Evolutionary conservation across 2,329 filamentous ascomycete genomes (phyloP).

Genomic region (Cytospora mali): DNA sequence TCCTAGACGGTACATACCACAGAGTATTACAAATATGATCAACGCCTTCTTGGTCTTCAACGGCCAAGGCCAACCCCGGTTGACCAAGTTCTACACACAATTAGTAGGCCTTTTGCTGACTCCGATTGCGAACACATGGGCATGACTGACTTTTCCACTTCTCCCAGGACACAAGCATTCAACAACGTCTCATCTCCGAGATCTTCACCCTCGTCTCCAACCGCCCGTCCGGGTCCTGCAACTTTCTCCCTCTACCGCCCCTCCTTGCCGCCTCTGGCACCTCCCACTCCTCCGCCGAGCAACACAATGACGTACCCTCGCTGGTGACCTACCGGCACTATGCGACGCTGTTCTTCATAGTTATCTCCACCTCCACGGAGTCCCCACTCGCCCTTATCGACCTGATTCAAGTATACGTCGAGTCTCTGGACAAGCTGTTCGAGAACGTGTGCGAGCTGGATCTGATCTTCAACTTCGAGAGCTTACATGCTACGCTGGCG

Average conservation of each 20-base stretch:
- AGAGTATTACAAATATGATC: conserved; percentile 67
- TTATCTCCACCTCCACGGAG: conserved; percentile 95
- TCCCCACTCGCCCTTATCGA: conserved; percentile 94
- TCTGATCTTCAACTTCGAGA: conserved; percentile 99
- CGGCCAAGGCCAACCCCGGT: conserved; percentile 91
- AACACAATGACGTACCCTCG: conserved; percentile 83
- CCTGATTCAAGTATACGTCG: conserved; percentile 97
- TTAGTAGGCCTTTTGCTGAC: conserved; percentile 59
- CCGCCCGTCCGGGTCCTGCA: conserved; percentile 88
- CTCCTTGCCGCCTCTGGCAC: conserved; percentile 66
- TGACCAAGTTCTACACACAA: conserved; percentile 99
- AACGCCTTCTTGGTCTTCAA: conserved; percentile 99
- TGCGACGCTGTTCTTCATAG: conserved; percentile 96
- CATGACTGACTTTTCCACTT: not conserved
- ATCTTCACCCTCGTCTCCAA: conserved; percentile 96
- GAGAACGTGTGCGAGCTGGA: conserved; percentile 99
- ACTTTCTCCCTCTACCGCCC: conserved; percentile 84
- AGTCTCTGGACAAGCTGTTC: conserved; percentile 90
- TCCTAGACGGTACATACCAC: not conserved
- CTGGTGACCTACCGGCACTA: conserved; percentile 98
- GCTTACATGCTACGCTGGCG: conserved; percentile 82
- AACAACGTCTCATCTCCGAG: conserved; percentile 94
- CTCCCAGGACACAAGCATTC: conserved; percentile 89
- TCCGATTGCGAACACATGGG: not conserved
- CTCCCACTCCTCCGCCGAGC: conserved; percentile 65